phyloP scores from a whole-genome alignment of 2,329 filamentous ascomycete species.

The Clonostachys sp. region DNA sequence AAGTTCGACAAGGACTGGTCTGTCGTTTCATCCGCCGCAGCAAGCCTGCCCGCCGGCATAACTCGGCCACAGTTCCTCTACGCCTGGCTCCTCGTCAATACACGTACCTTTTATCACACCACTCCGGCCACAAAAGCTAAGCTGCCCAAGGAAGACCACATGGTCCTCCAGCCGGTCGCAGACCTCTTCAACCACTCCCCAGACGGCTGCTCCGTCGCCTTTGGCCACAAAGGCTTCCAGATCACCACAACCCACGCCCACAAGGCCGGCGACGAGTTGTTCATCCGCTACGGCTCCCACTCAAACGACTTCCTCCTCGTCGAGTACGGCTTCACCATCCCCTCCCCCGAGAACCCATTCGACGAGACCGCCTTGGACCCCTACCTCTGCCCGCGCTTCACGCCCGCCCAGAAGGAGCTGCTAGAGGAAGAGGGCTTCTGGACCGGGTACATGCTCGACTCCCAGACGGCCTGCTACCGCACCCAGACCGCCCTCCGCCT shows the following conservation, averaged over 20 bases:
- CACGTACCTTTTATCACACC: conserved; percentile 49
- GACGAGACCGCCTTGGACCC: conserved; percentile 45
- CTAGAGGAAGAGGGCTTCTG: conserved; percentile 43
- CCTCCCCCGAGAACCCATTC: conserved; percentile 32
- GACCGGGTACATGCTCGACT: conserved; percentile 46
- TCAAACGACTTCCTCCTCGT: conserved; percentile 68
- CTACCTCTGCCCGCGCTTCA: conserved; percentile 33
- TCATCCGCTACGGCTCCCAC: conserved; percentile 66
- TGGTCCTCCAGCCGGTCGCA: conserved; percentile 62
- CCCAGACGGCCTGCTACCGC: conserved; percentile 44
- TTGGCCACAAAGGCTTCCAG: conserved; percentile 43
- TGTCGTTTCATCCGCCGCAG: conserved; percentile 19
- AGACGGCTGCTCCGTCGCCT: conserved; percentile 45
- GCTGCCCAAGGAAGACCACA: conserved; percentile 42
- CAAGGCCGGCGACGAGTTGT: conserved; percentile 57
- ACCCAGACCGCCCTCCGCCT: conserved; percentile 48
- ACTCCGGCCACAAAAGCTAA: conserved; percentile 27
- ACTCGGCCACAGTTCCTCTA: conserved; percentile 27
- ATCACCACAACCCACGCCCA: conserved; percentile 49
- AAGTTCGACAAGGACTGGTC: conserved; percentile 36
- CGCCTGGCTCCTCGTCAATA: conserved; percentile 50
- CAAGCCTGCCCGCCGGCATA: conserved; percentile 15
- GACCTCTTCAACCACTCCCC: conserved; percentile 58
- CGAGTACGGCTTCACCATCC: conserved; percentile 56
- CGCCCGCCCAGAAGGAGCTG: conserved; percentile 20